phyloP scores from a whole-genome alignment of 1,284 basidiomycete genomes.

The Hypsizygus ulmarius region DNA sequence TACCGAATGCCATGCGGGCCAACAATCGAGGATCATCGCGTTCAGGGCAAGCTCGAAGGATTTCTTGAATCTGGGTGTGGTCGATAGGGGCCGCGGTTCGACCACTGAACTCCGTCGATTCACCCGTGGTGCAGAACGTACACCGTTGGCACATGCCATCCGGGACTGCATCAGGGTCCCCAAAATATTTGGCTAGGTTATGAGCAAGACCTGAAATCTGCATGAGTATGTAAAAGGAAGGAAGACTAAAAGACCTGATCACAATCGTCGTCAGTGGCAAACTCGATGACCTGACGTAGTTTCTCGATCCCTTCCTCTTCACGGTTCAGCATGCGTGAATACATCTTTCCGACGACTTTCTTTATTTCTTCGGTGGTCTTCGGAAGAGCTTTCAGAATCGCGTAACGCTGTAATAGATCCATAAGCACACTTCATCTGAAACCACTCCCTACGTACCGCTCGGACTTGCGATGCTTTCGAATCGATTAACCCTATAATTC shows the following conservation, averaged over 20 bases:
- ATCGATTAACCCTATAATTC: conserved; percentile 9
- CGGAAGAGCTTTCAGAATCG: conserved; percentile 12
- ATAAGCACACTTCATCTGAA: not conserved
- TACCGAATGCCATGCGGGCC: conserved; percentile 17
- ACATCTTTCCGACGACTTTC: conserved; percentile 10
- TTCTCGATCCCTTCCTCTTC: conserved; percentile 16
- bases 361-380: conserved; percentile 10
- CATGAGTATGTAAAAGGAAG: not conserved
- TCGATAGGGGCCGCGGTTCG: conserved; percentile 29
- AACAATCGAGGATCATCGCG: conserved; percentile 40
- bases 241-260: conserved; percentile 12
- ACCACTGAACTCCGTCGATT: conserved; percentile 35
- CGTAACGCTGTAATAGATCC: conserved; percentile 11
- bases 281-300: conserved; percentile 25
- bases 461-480: conserved; percentile 18
- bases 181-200: conserved; percentile 45
- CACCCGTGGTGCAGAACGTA: conserved; percentile 42
- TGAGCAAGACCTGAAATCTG: conserved; percentile 41
- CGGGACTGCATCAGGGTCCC: conserved; percentile 41
- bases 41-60: conserved; percentile 42
- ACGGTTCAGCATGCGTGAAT: conserved; percentile 13
- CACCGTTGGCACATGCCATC: conserved; percentile 43
- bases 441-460: conserved; percentile 6
- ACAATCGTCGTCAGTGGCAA: conserved; percentile 48
- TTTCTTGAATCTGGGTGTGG: conserved; percentile 32